Evolutionary conservation across 2,329 filamentous ascomycete genomes (phyloP), one percentile per base, ranked within the genome.

Genomic region (Harringtonia aguacate): DNA sequence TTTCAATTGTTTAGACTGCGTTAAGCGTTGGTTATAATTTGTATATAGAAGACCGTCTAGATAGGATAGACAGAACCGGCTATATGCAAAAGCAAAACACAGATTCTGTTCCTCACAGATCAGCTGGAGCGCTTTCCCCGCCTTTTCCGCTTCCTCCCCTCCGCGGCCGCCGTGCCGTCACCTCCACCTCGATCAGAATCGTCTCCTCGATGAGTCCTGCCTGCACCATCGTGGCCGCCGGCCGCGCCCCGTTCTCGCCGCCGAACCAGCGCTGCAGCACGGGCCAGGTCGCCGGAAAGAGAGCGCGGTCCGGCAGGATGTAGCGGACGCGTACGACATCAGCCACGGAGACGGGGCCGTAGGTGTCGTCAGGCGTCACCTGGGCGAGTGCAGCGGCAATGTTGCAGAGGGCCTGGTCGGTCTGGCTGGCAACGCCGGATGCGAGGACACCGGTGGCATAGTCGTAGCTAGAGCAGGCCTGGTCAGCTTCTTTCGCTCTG

Each of bases 181-280:
- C 59, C 47, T 63, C 60, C 8, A 62, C 44, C 52, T 63, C 60
- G 35, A 63, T 59, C 56, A 58, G 62, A 64, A 69, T 68, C 17
- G 39, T 59, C 30, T 72, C 70, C 52, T 72, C 67, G 67, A 75
- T 68, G 45, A 75, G 50, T 10, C 58, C 64, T 0, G 68, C 64
- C 54, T 73, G 65, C 1, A 73, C 54, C 72, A 75, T 75, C 1
- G 69, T 75, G 18, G 72, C 72, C 21, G 72, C 71, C 1, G 72
- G 72, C 28, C 65, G 58, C n/a, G 70, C 65, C 3, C 64, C 55
- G 4, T 65, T 65, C 36, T 69, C 62, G 4, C 64, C 55, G 8
- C 68, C 69, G 39, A 75, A 61, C 65, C 68, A 75, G 50, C 62
- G 66, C 48, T 61, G 61, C 50, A 75, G 53, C 3, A 73, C 66